phyloP scores from a whole-genome alignment of 306 rosid species.

The Quercus robur region DNA sequence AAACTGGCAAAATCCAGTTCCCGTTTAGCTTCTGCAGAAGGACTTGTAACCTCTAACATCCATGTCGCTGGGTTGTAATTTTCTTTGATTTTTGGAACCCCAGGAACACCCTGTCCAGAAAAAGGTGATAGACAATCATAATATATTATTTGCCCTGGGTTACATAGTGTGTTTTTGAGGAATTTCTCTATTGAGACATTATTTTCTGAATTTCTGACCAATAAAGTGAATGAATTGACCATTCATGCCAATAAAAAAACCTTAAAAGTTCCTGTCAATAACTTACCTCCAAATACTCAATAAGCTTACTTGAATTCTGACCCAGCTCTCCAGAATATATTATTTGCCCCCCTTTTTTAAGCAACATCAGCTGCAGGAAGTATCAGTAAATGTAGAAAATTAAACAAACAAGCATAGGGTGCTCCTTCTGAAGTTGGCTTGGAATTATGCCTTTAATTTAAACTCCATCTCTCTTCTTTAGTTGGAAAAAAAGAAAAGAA shows the following conservation, averaged over 20 bases:
- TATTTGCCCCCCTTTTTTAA: constrained; percentile 60
- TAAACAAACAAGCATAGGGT: background rate
- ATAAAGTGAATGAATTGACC: background rate
- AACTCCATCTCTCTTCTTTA: no score
- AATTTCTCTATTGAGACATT: background rate
- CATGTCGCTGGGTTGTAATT: constrained; percentile 38
- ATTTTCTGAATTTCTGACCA: background rate
- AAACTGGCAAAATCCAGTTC: constrained; percentile 18
- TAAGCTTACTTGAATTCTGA: constrained; percentile 33
- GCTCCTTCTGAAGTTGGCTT: no score
- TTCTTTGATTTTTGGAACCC: constrained; percentile 37
- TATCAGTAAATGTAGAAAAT: background rate
- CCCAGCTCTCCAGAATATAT: constrained; percentile 58
- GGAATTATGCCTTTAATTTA: no score
- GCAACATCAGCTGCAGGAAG: constrained; percentile 35
- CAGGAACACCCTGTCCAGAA: constrained; percentile 9
- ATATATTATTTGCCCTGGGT: background rate
- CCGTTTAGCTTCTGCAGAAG: constrained; percentile 17
- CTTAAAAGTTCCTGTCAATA: background rate
- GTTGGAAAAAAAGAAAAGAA: no score
- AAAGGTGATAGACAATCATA: background rate
- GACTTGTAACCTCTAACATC: constrained; percentile 32
- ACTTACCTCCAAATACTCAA: constrained; percentile 51
- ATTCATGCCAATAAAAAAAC: background rate
- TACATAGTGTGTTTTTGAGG: background rate